Conservation (phyloP, 495 filamentous ascomycete species). For the Neurospora sp. region DNA sequence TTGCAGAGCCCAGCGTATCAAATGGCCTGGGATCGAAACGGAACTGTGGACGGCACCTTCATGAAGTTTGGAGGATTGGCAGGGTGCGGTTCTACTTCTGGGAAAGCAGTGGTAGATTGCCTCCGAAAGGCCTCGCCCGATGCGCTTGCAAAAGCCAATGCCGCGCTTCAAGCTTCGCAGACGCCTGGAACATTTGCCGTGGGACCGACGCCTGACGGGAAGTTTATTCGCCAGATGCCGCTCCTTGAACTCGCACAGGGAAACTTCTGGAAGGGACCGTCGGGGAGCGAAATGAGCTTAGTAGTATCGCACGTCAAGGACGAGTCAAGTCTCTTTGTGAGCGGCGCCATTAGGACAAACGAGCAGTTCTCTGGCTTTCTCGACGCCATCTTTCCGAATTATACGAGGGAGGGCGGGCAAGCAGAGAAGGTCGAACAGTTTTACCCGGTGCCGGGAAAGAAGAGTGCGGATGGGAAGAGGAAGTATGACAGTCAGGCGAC, state of each 20-base stretch:
- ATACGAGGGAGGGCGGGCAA: constrained; percentile 22
- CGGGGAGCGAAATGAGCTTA: constrained; percentile 7
- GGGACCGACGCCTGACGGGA: constrained; percentile 36
- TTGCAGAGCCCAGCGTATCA: constrained; percentile 41
- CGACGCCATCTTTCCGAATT: constrained; percentile 29
- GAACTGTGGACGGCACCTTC: constrained; percentile 28
- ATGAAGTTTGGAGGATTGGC: constrained; percentile 33
- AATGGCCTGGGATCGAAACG: constrained; percentile 30
- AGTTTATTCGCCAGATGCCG: constrained; percentile 35
- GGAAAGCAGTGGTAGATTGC: constrained; percentile 12
- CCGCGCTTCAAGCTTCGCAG: constrained; percentile 19
- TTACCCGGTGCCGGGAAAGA: constrained; percentile 19
- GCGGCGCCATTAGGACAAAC: constrained; percentile 38
- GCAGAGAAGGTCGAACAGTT: constrained; percentile 21
- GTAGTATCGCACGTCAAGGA: constrained; percentile 32
- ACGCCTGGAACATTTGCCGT: constrained; percentile 32
- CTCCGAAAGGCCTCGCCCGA: constrained; percentile 27
- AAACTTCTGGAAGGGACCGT: constrained; percentile 33
- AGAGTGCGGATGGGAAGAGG: background rate
- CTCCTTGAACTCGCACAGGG: constrained; percentile 32
- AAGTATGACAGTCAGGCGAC: constrained; percentile 23
- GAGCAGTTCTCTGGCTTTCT: constrained; percentile 42
- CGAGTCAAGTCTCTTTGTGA: constrained; percentile 29
- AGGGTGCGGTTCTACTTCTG: constrained; percentile 31
- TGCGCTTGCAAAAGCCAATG: constrained; percentile 32